phyloP scores from a whole-genome alignment of 345 rosid species.

The Bruguiera parviflora region DNA sequence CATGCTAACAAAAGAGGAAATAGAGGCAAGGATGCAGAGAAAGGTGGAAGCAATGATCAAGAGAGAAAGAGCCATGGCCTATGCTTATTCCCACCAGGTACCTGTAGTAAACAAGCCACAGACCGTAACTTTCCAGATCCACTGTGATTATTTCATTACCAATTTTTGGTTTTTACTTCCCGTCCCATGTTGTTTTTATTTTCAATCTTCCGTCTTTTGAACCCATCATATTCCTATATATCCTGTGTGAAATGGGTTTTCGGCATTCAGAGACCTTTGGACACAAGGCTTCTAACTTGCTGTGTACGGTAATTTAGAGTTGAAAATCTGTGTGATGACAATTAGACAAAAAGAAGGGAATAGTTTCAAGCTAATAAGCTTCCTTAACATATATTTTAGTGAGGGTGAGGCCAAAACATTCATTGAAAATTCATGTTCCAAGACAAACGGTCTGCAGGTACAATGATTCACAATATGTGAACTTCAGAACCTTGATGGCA shows the following conservation, averaged over 20 bases:
- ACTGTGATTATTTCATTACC: not conserved
- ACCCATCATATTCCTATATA: not conserved
- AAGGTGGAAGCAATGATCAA: conserved; percentile 80
- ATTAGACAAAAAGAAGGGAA: not conserved
- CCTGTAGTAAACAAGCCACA: not conserved
- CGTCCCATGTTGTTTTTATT: not conserved
- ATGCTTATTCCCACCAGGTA: conserved; percentile 91
- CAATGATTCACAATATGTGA: not conserved
- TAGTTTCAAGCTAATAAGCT: not conserved
- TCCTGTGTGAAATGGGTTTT: no score
- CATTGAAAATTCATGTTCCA: not conserved
- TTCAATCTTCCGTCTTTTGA: not conserved
- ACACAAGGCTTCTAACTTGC: not conserved
- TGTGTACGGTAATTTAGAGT: not conserved
- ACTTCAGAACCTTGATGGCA: not conserved
- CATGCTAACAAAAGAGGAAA: conserved; percentile 67
- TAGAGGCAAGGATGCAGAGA: conserved; percentile 65
- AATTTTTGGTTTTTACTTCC: not conserved
- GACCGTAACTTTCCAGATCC: not conserved
- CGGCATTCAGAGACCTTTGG: no score
- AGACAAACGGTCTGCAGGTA: not conserved
- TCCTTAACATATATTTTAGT: no score
- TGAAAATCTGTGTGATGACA: not conserved
- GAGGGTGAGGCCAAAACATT: not conserved
- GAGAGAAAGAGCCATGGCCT: conserved; percentile 88